Evolutionary conservation across 495 filamentous ascomycete species (phyloP).

Genomic region (Rhizodiscina lignyota): DNA sequence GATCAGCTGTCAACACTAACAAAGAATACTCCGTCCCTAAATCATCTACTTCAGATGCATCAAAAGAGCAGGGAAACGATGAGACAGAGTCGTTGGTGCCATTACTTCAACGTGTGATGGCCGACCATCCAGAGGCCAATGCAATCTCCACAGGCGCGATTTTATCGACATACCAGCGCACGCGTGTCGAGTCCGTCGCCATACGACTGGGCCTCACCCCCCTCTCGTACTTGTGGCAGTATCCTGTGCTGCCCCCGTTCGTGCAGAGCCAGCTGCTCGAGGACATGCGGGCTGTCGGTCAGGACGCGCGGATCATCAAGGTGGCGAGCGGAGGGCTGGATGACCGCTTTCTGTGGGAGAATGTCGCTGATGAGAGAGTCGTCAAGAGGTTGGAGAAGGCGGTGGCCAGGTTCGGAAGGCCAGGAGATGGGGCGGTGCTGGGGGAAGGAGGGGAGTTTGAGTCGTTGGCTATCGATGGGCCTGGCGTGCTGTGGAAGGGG

Average conservation of each 20-base stretch:
- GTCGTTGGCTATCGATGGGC: slow-evolving; percentile 75
- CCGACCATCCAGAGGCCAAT: slow-evolving; percentile 55
- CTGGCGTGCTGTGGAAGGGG: slow-evolving; percentile 48
- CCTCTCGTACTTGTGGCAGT: slow-evolving; percentile 83
- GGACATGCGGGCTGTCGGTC: slow-evolving; percentile 62
- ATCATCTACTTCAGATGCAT: neutral
- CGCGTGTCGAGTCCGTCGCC: slow-evolving; percentile 79
- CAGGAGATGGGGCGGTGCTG: slow-evolving; percentile 50
- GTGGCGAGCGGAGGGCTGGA: slow-evolving; percentile 83
- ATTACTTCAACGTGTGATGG: slow-evolving; percentile 45
- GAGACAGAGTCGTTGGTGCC: slow-evolving; percentile 79
- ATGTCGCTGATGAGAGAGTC: slow-evolving; percentile 41
- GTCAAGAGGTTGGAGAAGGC: slow-evolving; percentile 38
- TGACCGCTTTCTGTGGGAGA: slow-evolving; percentile 64
- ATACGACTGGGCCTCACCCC: slow-evolving; percentile 58
- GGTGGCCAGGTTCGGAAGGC: slow-evolving; percentile 51
- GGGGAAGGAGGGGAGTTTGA: slow-evolving; percentile 97
- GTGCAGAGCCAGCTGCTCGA: slow-evolving; percentile 40
- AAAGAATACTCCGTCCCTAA: slow-evolving; percentile 32
- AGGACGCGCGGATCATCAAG: slow-evolving; percentile 83
- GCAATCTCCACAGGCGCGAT: slow-evolving; percentile 86
- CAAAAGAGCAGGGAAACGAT: slow-evolving; percentile 26
- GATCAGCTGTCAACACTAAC: slow-evolving; percentile 45
- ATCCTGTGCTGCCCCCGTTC: slow-evolving; percentile 45
- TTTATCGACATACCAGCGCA: slow-evolving; percentile 87